Conservation (phyloP, 768 basidiomycete genomes). For the Cyathus striatus region DNA sequence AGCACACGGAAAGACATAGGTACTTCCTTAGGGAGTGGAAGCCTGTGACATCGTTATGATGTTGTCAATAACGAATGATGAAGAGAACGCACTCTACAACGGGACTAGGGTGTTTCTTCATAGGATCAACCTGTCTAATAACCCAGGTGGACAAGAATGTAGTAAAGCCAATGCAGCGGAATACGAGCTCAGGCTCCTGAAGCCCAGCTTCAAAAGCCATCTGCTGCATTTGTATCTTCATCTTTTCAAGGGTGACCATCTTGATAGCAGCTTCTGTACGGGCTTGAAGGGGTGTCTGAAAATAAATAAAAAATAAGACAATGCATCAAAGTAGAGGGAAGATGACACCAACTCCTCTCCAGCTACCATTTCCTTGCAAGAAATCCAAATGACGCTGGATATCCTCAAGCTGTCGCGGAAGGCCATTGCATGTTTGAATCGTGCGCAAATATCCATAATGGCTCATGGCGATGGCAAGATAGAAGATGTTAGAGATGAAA, state of each 20-base stretch:
- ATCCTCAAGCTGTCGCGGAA: conserved; percentile 72
- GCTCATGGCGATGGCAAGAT: conserved; percentile 78
- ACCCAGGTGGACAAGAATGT: conserved; percentile 93
- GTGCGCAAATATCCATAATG: conserved; percentile 87
- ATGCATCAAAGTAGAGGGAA: background rate
- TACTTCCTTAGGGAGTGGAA: conserved; percentile 83
- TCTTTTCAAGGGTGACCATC: conserved; percentile 72
- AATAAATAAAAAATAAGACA: conserved; percentile 1
- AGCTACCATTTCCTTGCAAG: conserved; percentile 71
- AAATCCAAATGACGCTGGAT: conserved; percentile 72
- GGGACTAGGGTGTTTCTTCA: conserved; percentile 67
- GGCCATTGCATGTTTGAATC: conserved; percentile 68
- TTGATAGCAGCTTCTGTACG: conserved; percentile 77
- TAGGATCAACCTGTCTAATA: conserved; percentile 84
- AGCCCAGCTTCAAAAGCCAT: conserved; percentile 83
- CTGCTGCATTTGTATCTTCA: conserved; percentile 65
- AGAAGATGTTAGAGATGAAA: conserved; percentile 96
- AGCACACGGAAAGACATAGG: conserved; percentile 82
- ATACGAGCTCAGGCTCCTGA: conserved; percentile 78
- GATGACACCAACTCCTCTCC: conserved; percentile 64
- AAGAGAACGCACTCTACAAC: conserved; percentile 50
- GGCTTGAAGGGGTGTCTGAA: conserved; percentile 64
- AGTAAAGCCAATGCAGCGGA: conserved; percentile 77
- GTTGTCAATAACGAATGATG: background rate
- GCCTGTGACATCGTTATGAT: conserved; percentile 36